Conservation (phyloP, 139 green algal species). For the Ettlia oleoabundans region DNA sequence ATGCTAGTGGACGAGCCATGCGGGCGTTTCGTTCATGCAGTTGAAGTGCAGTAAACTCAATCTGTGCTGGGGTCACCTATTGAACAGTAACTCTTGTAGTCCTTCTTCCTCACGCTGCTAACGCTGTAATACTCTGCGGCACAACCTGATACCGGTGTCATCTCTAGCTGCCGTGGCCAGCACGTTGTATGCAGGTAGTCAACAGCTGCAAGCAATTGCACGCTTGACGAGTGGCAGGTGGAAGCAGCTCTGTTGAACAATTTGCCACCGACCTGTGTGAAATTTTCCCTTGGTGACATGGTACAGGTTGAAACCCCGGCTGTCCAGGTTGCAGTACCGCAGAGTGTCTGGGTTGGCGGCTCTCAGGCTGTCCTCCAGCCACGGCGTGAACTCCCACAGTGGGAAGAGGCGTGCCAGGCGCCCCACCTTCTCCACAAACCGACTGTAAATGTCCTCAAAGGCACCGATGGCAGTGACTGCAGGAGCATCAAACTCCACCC, state of each 20-base stretch:
- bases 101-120: neutral
- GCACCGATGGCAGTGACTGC: constrained; percentile 23
- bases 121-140: constrained; percentile 29
- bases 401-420: constrained; percentile 21
- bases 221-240: too few relatives aligned
- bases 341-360: constrained; percentile 35
- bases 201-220: too few relatives aligned
- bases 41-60: neutral
- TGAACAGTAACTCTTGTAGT: neutral
- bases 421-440: constrained; percentile 28
- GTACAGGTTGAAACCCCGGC: constrained; percentile 13
- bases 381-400: constrained; percentile 38
- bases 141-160: too few relatives aligned
- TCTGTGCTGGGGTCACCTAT: neutral
- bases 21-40: too few relatives aligned
- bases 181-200: too few relatives aligned
- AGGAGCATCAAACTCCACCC: constrained; percentile 35
- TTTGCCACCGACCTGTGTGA: constrained; percentile 17
- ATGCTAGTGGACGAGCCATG: too few relatives aligned
- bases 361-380: constrained; percentile 28
- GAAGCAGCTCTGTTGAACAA: too few relatives aligned
- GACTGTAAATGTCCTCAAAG: constrained; percentile 37
- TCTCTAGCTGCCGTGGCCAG: too few relatives aligned
- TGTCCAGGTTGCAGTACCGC: constrained; percentile 28
- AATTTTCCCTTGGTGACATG: constrained; percentile 30